Base-by-base conservation (phyloP, 2,329 filamentous ascomycete species). In the Penicillium sp. region DNA sequence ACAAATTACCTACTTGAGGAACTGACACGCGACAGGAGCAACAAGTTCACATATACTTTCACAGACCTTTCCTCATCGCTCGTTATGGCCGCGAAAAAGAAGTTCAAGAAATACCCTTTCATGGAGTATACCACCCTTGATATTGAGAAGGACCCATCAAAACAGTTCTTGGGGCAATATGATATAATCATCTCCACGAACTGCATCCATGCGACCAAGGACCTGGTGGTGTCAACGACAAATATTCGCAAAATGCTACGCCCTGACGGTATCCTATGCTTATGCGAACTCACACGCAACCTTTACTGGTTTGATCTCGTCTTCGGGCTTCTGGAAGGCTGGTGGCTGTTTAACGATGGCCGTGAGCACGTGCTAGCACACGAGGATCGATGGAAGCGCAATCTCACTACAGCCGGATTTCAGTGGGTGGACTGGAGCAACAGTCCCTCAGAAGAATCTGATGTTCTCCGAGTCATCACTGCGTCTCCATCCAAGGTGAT, bases 321-420 rank as follows among this genome's bases (percentile, higher is more conserved):
- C n/a, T 70, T 71, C 51, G 73, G 73, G 3, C 57, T 74, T 6
- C 59, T 75, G 1, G 71, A 73, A 26, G 73, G 72, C 2, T 75
- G 73, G 73, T 75, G 73, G 73, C 57, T 69, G 1, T 72, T 71
- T 45, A 61, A 69, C 0, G 71, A 74, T 57, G 70, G 61, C 4
- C 65, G 69, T 3, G n/a, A 53, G n/a, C 64, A 68, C 46, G 63
- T 61, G 2, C 20, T 67, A 5, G 56, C 48, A 2, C 18, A 52
- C n/a, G 43, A 58, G 33, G 7, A 18, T 30, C 26, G 42, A 12
- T 68, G 66, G 49, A 33, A 52, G 18, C 30, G 30, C 3, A 16
- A 20, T 11, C 14, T 52, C 16, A 33, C 23, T 6, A 14, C 21
- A 1, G 49, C 23, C 18, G 49, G 49, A 16, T 52, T 52, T 12